Evolutionary conservation across 2,329 filamentous ascomycete genomes (phyloP).

Genomic region (Aspergillus floridensis): DNA sequence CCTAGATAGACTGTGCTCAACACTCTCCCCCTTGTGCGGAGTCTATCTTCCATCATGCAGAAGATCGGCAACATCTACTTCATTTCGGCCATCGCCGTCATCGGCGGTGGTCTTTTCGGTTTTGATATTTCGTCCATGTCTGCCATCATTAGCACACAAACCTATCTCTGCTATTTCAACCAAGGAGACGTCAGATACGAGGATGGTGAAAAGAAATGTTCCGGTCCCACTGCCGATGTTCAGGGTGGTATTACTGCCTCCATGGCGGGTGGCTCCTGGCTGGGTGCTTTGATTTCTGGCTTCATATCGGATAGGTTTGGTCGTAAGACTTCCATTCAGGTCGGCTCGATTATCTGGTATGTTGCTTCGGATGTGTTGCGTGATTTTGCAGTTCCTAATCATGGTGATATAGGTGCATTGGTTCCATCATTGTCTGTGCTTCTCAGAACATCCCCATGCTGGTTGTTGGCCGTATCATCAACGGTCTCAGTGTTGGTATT

Average conservation of each 20-base stretch:
- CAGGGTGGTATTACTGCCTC: slow-evolving; percentile 71
- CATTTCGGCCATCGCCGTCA: slow-evolving; percentile 58
- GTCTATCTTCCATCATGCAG: slow-evolving; percentile 27
- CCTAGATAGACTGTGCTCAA: not conserved
- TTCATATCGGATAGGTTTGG: slow-evolving; percentile 57
- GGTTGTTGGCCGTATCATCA: slow-evolving; percentile 67
- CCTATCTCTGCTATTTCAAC: slow-evolving; percentile 71
- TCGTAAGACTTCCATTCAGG: slow-evolving; percentile 53
- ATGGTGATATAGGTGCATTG: slow-evolving; percentile 45
- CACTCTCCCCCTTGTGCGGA: not conserved
- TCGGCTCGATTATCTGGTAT: slow-evolving; percentile 52
- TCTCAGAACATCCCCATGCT: slow-evolving; percentile 68
- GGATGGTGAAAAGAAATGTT: slow-evolving; percentile 26
- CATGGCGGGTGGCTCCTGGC: slow-evolving; percentile 70
- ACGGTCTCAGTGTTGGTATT: slow-evolving; percentile 72
- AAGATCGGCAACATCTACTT: slow-evolving; percentile 58
- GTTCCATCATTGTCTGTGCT: slow-evolving; percentile 60
- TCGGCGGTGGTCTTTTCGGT: slow-evolving; percentile 70
- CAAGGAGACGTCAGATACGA: slow-evolving; percentile 44
- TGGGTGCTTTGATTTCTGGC: slow-evolving; percentile 57
- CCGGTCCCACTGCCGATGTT: slow-evolving; percentile 50
- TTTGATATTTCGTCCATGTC: slow-evolving; percentile 78
- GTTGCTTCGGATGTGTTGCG: slow-evolving; percentile 2
- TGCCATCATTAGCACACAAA: slow-evolving; percentile 62
- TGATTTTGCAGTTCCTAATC: not conserved